Evolutionary conservation across 2,329 filamentous ascomycete genomes (phyloP), one percentile per base, ranked within the genome.

Genomic region (Clonostachys sp.): DNA sequence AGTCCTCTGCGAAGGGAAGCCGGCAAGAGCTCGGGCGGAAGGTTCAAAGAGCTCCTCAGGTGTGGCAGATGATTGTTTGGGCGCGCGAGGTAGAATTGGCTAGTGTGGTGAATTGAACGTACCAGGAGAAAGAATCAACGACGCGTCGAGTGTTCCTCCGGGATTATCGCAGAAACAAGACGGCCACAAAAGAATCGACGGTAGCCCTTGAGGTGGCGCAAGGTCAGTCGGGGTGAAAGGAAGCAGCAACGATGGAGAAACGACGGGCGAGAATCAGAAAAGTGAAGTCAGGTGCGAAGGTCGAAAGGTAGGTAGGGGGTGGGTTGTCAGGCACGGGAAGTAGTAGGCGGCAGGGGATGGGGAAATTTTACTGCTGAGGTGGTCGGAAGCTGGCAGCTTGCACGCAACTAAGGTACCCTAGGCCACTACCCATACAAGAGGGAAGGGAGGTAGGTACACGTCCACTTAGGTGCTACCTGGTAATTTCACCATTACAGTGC

Each of bases 241-340:
- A 45, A 48, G 36, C n/a, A 48, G 24, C 38, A 48, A 45, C 18
- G 47, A 45, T 42, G 46, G 46, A 34, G 35, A 44, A 45, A 42
- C n/a, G 40, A 44, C 34, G 41, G 35, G 14, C 41, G 17, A 39
- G 42, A 41, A 45, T 20, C 33, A 34, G 42, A 39, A 48, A 48
- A 45, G 47, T 34, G 47, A 48, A 43, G 43, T 41, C 42, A 45
- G 43, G 46, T 41, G 34, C 34, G 46, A 48, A 44, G 42, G 46
- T 35, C 34, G 18, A 44, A 41, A 41, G 34, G 41, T 48, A 17
- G 13, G 18, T 9, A 44, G 42, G 35, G 14, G 35, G 24, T 18
- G n/a, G 24, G 41, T 13, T 20, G 24, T 33, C 41, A 43, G 24
- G 41, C 18, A 43, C 30, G 18, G 41, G 41, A 42, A 42, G 18